Percentiles rank a stretch among this genome's conserved stretches.
Evolutionary conservation across 2,329 filamentous ascomycete genomes (phyloP).

Genomic region (Colletotrichum sp.): DNA sequence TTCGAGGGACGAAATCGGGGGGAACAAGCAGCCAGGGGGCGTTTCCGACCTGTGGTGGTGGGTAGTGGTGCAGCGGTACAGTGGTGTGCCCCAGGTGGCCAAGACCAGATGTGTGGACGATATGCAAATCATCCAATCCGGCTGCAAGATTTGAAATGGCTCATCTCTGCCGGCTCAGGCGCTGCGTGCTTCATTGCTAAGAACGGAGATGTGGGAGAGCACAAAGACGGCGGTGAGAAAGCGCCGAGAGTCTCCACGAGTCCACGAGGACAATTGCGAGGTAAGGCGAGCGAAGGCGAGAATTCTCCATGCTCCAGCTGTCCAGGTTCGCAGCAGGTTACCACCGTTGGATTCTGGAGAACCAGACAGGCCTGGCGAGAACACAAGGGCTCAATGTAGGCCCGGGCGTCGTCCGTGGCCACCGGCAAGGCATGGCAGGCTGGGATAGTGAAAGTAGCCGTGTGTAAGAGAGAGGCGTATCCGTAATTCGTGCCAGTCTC

Average conservation of each 20-base stretch:
- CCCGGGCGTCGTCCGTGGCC: conserved; percentile 12
- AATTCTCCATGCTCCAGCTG: not conserved
- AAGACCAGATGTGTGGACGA: not conserved
- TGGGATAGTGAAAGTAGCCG: conserved; percentile 17
- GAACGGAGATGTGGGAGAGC: not conserved
- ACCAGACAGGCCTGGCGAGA: not conserved
- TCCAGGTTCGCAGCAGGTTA: conserved; percentile 1
- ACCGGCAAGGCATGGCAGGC: conserved; percentile 1
- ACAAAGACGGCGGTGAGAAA: conserved; percentile 21
- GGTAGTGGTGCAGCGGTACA: conserved; percentile 11
- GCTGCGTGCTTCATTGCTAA: not conserved
- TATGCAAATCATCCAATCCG: conserved; percentile 4
- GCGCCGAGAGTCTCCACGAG: conserved; percentile 18
- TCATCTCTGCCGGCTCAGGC: conserved; percentile 10
- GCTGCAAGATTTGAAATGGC: conserved; percentile 4
- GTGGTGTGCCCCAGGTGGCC: not conserved
- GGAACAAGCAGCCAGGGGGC: conserved; percentile 6
- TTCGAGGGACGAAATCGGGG: conserved; percentile 7
- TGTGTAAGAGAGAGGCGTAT: not conserved
- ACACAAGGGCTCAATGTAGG: conserved; percentile 1
- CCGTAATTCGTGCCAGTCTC: conserved; percentile 1
- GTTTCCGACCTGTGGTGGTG: conserved; percentile 1
- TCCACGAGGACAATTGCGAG: conserved; percentile 18
- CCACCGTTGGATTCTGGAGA: not conserved
- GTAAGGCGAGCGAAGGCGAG: not conserved